phyloP scores from a whole-genome alignment of 2,329 filamentous ascomycete genomes.

The Aureobasidium sp. region DNA sequence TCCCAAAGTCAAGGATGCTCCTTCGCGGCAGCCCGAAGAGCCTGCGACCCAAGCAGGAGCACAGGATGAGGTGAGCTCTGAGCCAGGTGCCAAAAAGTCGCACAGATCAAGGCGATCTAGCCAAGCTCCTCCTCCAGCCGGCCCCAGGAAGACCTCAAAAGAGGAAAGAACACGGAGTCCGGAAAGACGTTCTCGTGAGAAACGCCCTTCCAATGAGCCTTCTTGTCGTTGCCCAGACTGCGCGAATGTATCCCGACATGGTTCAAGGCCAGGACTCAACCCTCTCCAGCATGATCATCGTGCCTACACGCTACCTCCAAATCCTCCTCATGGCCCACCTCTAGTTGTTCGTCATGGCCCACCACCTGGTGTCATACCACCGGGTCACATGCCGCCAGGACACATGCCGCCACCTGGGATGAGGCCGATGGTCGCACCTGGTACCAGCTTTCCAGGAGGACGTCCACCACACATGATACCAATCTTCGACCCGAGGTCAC shows the following conservation, averaged over 20 bases:
- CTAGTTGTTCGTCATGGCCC: not conserved
- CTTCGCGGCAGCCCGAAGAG: not conserved
- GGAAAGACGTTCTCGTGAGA: not conserved
- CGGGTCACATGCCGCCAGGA: not conserved
- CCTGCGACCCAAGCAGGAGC: not conserved
- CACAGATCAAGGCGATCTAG: not conserved
- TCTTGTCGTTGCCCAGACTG: not conserved
- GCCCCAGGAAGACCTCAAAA: not conserved
- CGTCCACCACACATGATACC: not conserved
- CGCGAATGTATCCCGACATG: not conserved
- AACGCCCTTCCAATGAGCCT: not conserved
- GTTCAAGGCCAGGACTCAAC: not conserved
- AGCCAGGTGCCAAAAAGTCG: not conserved
- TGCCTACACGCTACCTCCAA: not conserved
- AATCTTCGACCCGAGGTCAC: not conserved
- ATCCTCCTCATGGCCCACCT: not conserved
- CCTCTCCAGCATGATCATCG: not conserved
- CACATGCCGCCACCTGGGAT: not conserved
- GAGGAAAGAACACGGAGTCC: not conserved
- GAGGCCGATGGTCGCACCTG: not conserved
- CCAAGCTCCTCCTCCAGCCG: not conserved
- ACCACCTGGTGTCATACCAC: not conserved
- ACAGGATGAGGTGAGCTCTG: conserved; percentile 1
- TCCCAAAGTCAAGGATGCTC: not conserved
- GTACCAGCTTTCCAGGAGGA: not conserved